Evolutionary conservation across 768 basidiomycete species (phyloP).

Genomic region (Boletus tomentosulus): DNA sequence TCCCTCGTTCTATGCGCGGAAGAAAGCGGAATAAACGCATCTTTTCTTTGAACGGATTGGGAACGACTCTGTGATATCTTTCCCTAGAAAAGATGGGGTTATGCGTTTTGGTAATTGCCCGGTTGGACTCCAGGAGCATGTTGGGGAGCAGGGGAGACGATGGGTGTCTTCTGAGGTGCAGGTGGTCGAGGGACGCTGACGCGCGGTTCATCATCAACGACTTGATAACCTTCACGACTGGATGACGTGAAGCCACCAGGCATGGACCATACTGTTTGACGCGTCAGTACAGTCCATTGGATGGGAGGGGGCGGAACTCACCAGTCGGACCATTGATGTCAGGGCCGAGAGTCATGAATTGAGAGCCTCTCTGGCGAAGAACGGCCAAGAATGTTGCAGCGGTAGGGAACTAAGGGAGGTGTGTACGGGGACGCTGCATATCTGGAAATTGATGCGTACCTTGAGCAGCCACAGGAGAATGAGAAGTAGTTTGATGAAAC

Average conservation of each 20-base stretch:
- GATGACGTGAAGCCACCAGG: conserved; percentile 64
- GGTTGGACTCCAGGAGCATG: conserved; percentile 15
- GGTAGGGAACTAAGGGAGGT: conserved; percentile 55
- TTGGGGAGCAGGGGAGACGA: conserved; percentile 10
- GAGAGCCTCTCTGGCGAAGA: conserved; percentile 55
- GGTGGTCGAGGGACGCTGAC: conserved; percentile 9
- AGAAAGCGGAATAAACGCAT: background rate
- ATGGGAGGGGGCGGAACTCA: conserved; percentile 17
- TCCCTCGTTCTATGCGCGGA: background rate
- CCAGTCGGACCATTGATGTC: conserved; percentile 58
- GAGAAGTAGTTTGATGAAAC: conserved; percentile 52
- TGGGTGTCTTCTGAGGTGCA: conserved; percentile 13
- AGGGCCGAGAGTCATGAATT: conserved; percentile 48
- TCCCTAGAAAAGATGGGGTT: background rate
- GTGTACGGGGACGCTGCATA: too few relatives aligned
- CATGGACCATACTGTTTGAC: conserved; percentile 66
- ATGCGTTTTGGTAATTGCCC: conserved; percentile 27
- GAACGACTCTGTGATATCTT: background rate
- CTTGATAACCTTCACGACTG: conserved; percentile 56
- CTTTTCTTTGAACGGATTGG: background rate
- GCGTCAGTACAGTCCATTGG: background rate
- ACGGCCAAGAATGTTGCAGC: conserved; percentile 46
- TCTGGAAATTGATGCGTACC: conserved; percentile 29
- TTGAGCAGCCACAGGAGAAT: conserved; percentile 57
- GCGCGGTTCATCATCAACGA: conserved; percentile 46